Conservation (phyloP, 2,329 filamentous ascomycete genomes). For the Helotiales sp. region DNA sequence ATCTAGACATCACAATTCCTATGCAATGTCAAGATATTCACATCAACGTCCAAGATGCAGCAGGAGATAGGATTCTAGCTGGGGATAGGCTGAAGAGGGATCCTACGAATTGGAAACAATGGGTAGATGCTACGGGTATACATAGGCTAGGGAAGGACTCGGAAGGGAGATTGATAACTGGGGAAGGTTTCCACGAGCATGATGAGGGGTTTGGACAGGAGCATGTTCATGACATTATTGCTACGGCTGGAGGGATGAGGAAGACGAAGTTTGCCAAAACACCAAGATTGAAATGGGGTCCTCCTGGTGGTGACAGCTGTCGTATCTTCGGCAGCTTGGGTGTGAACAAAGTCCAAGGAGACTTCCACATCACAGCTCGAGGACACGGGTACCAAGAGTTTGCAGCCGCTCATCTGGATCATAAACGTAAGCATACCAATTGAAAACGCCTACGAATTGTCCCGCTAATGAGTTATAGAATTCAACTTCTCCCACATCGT, state of each 20-base stretch:
- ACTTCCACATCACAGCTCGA: constrained; percentile 95
- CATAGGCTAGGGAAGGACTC: constrained; percentile 59
- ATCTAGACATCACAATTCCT: constrained; percentile 86
- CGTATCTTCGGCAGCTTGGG: constrained; percentile 87
- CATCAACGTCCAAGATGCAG: constrained; percentile 94
- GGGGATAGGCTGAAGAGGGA: constrained; percentile 73
- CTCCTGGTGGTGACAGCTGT: constrained; percentile 65
- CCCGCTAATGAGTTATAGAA: constrained; percentile 47
- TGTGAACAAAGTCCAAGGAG: constrained; percentile 94
- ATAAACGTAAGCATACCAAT: constrained; percentile 59
- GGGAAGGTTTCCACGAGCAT: constrained; percentile 58
- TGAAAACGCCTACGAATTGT: not conserved
- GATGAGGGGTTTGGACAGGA: constrained; percentile 75
- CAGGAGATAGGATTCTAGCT: constrained; percentile 88
- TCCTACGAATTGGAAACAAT: constrained; percentile 77
- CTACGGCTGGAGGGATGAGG: constrained; percentile 60
- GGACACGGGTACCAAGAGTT: constrained; percentile 92
- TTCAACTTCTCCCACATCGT: constrained; percentile 99
- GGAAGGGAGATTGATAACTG: constrained; percentile 55
- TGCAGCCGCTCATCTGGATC: constrained; percentile 73
- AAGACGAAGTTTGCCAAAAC: constrained; percentile 74
- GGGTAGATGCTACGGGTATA: constrained; percentile 70
- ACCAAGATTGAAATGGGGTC: constrained; percentile 53
- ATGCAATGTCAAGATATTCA: constrained; percentile 91
- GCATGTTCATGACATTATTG: constrained; percentile 89